A percentile compares a stretch with the other conserved stretches of the same genome.
Evolutionary conservation across 805 yeast genomes (phyloP).

Genomic region (baker's yeast (Saccharomyces cerevisiae)): DNA sequence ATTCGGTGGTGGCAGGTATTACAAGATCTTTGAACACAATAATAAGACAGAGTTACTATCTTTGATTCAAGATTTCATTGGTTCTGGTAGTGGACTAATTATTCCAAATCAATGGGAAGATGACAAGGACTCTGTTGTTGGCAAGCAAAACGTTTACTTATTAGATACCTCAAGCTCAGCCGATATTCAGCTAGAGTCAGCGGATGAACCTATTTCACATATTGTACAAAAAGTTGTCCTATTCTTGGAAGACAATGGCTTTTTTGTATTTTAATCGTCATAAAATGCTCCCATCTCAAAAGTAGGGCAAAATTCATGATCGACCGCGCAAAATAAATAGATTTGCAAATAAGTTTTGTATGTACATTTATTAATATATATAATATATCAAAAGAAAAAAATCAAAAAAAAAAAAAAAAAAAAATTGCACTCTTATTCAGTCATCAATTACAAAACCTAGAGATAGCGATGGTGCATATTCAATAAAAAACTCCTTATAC

Average conservation of each 20-base stretch:
- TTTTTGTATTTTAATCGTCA: conserved; percentile 43
- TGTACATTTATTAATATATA: neutral
- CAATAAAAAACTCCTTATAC: neutral
- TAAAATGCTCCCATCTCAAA: neutral
- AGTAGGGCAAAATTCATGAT: neutral
- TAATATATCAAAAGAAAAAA: neutral
- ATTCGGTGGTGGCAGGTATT: conserved; percentile 72
- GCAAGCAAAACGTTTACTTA: conserved; percentile 33
- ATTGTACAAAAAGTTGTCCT: conserved; percentile 68
- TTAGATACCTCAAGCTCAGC: conserved; percentile 43
- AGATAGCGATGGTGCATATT: neutral
- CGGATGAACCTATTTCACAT: conserved; percentile 51
- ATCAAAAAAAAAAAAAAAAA: neutral
- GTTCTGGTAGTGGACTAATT: conserved; percentile 90
- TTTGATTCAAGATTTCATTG: conserved; percentile 31
- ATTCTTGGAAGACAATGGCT: conserved; percentile 75
- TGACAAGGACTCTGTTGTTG: conserved; percentile 4
- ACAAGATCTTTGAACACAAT: conserved; percentile 40
- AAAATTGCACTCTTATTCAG: neutral
- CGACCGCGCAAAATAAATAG: neutral
- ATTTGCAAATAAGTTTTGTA: neutral
- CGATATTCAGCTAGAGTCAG: conserved; percentile 49
- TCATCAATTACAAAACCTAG: neutral
- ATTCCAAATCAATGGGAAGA: conserved; percentile 35
- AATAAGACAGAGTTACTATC: conserved; percentile 67